Evolutionary conservation across 441 rosid species (phyloP).

Genomic region (Corymbia citriodora): DNA sequence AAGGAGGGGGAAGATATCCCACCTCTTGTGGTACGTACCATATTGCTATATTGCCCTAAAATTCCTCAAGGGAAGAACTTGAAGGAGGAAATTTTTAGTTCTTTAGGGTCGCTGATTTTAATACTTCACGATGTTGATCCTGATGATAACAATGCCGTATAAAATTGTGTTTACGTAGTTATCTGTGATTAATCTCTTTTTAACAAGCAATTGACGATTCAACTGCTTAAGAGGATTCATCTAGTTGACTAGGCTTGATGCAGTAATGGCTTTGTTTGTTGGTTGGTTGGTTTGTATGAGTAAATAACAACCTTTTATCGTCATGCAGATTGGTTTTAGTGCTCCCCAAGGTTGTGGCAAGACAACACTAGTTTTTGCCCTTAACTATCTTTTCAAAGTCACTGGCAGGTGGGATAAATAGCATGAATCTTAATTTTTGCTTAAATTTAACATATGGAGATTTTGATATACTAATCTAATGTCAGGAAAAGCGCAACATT

Average conservation of each 20-base stretch:
- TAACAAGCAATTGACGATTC: neutral
- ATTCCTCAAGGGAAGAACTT: neutral
- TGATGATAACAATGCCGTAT: neutral
- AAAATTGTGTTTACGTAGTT: neutral
- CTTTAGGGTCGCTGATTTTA: neutral
- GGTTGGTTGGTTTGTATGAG: neutral
- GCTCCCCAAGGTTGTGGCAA: conserved; percentile 99
- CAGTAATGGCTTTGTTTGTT: neutral
- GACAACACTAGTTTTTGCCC: conserved; percentile 96
- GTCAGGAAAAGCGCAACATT: conserved; percentile 80
- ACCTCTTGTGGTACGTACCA: conserved; percentile 70
- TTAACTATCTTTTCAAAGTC: conserved; percentile 66
- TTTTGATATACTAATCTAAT: conserved; percentile 7
- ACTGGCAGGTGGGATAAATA: conserved; percentile 55
- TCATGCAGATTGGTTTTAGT: conserved; percentile 84
- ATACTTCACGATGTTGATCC: neutral
- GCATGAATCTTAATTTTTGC: neutral
- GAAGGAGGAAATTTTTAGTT: neutral
- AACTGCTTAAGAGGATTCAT: neutral
- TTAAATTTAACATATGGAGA: neutral
- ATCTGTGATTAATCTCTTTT: neutral
- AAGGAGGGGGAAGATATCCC: conserved; percentile 52
- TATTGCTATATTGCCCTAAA: neutral
- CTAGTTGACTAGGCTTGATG: neutral
- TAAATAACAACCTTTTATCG: neutral